Base-by-base conservation (phyloP, 2,329 filamentous ascomycete species). In the Penicillium sp. region DNA sequence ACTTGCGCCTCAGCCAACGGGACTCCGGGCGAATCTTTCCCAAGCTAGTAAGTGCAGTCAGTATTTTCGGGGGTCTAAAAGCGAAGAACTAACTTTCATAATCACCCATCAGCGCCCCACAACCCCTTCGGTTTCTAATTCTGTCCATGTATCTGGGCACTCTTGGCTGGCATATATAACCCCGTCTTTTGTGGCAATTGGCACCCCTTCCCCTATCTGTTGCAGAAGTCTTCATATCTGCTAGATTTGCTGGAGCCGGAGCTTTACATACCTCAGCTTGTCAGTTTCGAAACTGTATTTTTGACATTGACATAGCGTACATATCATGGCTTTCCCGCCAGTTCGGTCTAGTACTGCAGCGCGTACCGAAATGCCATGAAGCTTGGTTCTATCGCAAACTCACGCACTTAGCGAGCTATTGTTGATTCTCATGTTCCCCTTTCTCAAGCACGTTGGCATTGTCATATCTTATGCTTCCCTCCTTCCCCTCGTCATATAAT, bases 1-100 rank as follows among this genome's bases (percentile, higher is more conserved):
- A 73, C 77, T 97, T 66, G 82, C 84, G 57, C 86, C 92, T 27
- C 94, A 97, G 77, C 83, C 91, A 26, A 99, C 94, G 6, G 94
- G 94, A 61, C 82, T 89, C 67, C 86, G 89, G 79, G 94, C 94
- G 54, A 97, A 97, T 73, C 82, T 99, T 64, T 83, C 89, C 50
- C 90, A 95, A 85, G 94, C 94, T 69, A 99, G 93, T 97, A 87
- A 89, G 93, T 92, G 37, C 29, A 15, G 53, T 27, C 11, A 27
- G 55, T 14, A 4, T 31, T 18, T 22, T 4, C 18, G n/a, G n/a
- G n/a, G n/a, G 14, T 3, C 12, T 49, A 25, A 23, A 15, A 41
- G 11, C 3, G 23, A 14, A 51, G 26, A 44, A 40, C 60, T 67
- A 61, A 66, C 51, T 29, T 49, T 20, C 41, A 41, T 27, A 25